Base-by-base conservation (phyloP, 345 rosid species). In the Hibiscus trionum region DNA sequence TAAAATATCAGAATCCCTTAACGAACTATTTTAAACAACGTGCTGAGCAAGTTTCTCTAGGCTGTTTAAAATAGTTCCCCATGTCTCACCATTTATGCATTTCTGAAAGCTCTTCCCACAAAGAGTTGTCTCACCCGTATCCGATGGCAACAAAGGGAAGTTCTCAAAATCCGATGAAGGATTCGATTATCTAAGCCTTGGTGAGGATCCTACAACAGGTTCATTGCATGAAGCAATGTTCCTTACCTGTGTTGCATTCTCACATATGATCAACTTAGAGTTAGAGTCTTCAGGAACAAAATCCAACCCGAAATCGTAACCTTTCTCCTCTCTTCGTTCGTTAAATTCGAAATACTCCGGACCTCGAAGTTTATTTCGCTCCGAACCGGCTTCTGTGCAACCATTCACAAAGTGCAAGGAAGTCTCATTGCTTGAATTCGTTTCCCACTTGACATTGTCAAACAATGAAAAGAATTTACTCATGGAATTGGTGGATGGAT, bases 401-500 rank as follows among this genome's bases (percentile, higher is more conserved):
- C 77, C 81, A 61, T 78, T 72, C 35, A 71, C 56, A 44, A 89
- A 86, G 69, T 76, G 87, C 37, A 89, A 68, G 3, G 97, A 90
- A 77, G 90, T 87, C 71, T 85, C 97, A 78, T 86, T 87, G 64
- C 74, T 76, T 31, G 97, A 87, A 81, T 75, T 86, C 7, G 93
- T 86, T 82, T 95, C 97, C 97, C 99, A 92, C 75, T 92, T 85
- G 73, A 74, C 93, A 80, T 85, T 89, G 67, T 92, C 97, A 24
- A 88, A 80, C 75, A 92, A 83, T 76, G 91, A 70, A 81, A 97
- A 84, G 76, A 95, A 86, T 73, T 92, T 95, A 86, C 93, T 95
- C 97, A 92, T 86, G 6, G 97, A 88, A 79, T 84, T 95, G 12
- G 99, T 92, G 27, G 93, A 86, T 3, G 99, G 99, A 81, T 95